Percentiles rank a stretch among this genome's conserved stretches.
phyloP scores from a whole-genome alignment of 495 filamentous ascomycete species.

The Talaromyces wortmannii region DNA sequence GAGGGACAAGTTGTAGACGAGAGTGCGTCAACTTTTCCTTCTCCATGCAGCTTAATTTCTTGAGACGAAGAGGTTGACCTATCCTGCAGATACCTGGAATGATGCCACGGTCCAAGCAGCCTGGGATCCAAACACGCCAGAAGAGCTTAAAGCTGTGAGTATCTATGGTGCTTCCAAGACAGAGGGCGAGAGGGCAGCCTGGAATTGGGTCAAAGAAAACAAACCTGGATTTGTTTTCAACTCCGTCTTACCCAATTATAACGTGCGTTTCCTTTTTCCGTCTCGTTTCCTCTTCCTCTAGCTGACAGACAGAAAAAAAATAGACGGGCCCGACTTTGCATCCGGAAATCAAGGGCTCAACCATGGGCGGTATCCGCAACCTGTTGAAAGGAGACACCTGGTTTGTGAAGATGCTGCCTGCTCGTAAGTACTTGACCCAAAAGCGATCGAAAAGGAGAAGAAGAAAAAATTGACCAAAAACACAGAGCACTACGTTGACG shows the following conservation, averaged over 20 bases:
- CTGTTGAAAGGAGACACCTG: constrained; percentile 18
- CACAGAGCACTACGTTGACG: constrained; percentile 37
- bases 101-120: constrained; percentile 31
- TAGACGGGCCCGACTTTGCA: constrained; percentile 24
- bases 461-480: not conserved
- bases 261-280: constrained; percentile 14
- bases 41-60: not conserved
- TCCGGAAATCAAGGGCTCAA: constrained; percentile 15
- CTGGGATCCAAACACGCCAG: constrained; percentile 16
- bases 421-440: constrained; percentile 12
- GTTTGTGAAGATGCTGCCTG: constrained; percentile 6
- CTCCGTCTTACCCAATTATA: constrained; percentile 38
- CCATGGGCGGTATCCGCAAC: constrained; percentile 10
- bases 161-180: constrained; percentile 52
- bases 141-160: constrained; percentile 15
- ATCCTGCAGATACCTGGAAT: constrained; percentile 34
- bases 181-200: constrained; percentile 42
- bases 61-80: too few relatives aligned
- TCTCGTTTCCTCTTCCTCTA: too few relatives aligned
- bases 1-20: constrained; percentile 1
- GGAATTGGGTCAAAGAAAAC: constrained; percentile 44
- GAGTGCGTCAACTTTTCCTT: not conserved
- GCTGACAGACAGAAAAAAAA: not conserved
- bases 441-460: not conserved
- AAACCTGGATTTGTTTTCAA: constrained; percentile 43